Evolutionary conservation across 768 basidiomycete genomes (phyloP), one percentile per base, ranked within the genome.

Genomic region (Tubosaeta brunneosetosa): DNA sequence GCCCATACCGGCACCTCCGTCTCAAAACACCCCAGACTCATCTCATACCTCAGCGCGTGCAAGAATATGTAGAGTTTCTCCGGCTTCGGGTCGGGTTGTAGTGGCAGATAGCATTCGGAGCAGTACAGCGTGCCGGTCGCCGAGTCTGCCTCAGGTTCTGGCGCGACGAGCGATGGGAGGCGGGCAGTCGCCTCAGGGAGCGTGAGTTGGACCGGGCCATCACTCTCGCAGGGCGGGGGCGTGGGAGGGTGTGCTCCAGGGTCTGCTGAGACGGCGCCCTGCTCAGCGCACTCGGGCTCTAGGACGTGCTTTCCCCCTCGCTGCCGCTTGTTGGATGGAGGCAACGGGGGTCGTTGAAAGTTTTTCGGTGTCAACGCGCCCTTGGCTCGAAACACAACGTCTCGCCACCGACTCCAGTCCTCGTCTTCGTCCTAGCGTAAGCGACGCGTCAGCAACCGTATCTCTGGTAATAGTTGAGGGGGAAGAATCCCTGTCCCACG

Each of bases 31-130:
- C 92, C 92, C 41, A 93, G 73, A 56, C 82, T 84, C 12, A 86
- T 86, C 45, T 85, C 88, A 69, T 94, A 97, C 60, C 80, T 80
- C 63, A 89, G 69, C 26, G 97, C 94, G 63, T 99, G 97, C 64
- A 99, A 71, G 71, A 94, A 99, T 59, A 99, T 98, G 71, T 92
- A 97, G 51, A 98, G 74, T 55, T 84, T 84, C 66, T 94, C 91
- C 2, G 94, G 94, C 62, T 82, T 83, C 2, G 95, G 97, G 70
- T 99, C 97, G 11, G 93, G 91, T 52, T 94, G 85, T 25, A 97
- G 71, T 14, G 97, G 97, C 43, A 97, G 75, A 68, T 89, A 97
- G 66, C 95, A 99, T 64, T 92, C 90, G 1, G 81, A 75, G 66
- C 95, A 99, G 71, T 91, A 97, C 17, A 78, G 62, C 50, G 76